phyloP scores from a whole-genome alignment of 1,284 basidiomycete genomes.

The Pseudozyma sp. region DNA sequence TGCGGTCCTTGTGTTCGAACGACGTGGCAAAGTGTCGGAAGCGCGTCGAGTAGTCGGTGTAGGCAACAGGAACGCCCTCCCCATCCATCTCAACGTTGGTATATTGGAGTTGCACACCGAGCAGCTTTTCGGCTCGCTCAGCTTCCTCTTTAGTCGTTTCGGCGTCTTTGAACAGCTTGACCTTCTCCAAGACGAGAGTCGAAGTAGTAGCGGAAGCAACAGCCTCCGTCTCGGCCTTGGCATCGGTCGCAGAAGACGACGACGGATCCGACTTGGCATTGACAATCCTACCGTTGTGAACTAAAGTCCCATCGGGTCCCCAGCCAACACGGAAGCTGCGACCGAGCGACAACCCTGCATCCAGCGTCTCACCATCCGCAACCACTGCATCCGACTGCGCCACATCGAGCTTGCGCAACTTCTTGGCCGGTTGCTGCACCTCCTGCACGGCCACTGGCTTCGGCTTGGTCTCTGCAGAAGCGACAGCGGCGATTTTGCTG shows the following conservation, averaged over 20 bases:
- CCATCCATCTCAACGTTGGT: constrained; percentile 75
- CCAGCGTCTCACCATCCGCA: constrained; percentile 77
- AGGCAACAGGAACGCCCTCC: constrained; percentile 73
- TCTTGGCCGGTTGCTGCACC: constrained; percentile 48
- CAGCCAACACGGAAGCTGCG: constrained; percentile 90
- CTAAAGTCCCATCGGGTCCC: constrained; percentile 83
- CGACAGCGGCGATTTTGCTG: not conserved
- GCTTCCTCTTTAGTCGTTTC: constrained; percentile 36
- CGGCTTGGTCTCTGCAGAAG: constrained; percentile 9
- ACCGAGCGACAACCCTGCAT: constrained; percentile 86
- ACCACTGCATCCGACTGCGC: constrained; percentile 74
- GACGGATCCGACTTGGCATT: constrained; percentile 6
- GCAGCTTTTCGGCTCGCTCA: constrained; percentile 73
- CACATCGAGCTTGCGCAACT: constrained; percentile 53
- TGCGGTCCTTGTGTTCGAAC: constrained; percentile 80
- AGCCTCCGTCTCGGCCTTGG: constrained; percentile 21
- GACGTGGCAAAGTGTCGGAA: constrained; percentile 83
- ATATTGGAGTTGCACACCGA: constrained; percentile 82
- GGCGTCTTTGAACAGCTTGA: constrained; percentile 52
- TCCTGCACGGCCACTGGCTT: constrained; percentile 16
- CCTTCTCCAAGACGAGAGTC: constrained; percentile 47
- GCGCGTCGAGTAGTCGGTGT: constrained; percentile 73
- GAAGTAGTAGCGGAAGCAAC: constrained; percentile 19
- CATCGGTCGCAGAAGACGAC: not conserved
- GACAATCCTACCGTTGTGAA: constrained; percentile 75